phyloP scores from a whole-genome alignment of 805 yeast genomes.

The Jamesozyma rosinii region DNA sequence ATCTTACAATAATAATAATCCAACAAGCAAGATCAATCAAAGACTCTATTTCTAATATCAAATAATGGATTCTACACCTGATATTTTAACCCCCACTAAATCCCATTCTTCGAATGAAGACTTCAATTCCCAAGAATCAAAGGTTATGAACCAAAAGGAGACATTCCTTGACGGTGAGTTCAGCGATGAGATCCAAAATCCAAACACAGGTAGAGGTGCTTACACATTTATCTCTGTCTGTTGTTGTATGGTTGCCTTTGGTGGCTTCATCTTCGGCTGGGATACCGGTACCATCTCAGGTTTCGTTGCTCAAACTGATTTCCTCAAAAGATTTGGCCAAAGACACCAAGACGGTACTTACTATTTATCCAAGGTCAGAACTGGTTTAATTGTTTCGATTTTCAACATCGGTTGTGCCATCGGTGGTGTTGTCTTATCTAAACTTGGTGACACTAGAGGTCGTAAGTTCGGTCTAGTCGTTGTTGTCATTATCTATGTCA shows the following conservation, averaged over 20 bases:
- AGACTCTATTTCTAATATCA: not conserved
- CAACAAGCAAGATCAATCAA: not conserved
- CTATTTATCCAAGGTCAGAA: conserved; percentile 1
- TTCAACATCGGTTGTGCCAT: conserved; percentile 2
- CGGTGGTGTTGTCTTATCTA: conserved; percentile 2
- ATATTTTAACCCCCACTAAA: conserved; percentile 9
- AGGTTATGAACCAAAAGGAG: conserved; percentile 1
- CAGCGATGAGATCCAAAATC: not conserved
- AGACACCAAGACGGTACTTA: not conserved
- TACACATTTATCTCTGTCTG: not conserved
- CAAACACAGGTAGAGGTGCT: conserved; percentile 3
- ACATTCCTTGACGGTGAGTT: conserved; percentile 8
- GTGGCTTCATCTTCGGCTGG: conserved; percentile 3
- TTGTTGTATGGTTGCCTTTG: conserved; percentile 2
- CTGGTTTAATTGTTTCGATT: conserved; percentile 1
- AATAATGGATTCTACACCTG: conserved; percentile 9
- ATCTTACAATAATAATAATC: no score
- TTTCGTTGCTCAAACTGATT: conserved; percentile 8
- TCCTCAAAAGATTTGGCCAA: conserved; percentile 1
- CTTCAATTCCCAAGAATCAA: conserved; percentile 10
- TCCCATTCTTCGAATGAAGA: conserved; percentile 9
- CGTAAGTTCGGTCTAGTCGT: conserved; percentile 1
- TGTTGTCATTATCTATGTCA: not conserved
- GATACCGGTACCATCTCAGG: conserved; percentile 19
- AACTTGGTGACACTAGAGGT: conserved; percentile 1